Evolutionary conservation across 306 rosid genomes (phyloP).

Genomic region (Biancaea sappan): DNA sequence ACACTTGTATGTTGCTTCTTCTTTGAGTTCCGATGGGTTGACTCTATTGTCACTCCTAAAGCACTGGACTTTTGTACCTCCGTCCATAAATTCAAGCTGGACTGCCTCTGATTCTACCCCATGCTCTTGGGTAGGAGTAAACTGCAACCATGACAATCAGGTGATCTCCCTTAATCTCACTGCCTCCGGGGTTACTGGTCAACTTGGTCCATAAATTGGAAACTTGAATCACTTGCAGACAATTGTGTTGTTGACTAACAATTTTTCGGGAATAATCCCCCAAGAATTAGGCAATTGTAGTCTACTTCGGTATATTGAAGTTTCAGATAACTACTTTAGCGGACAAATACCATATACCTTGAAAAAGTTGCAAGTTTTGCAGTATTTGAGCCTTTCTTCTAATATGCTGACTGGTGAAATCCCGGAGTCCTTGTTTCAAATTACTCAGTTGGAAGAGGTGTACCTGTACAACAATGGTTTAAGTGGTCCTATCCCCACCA

Average conservation of each 20-base stretch:
- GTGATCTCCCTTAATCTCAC: conserved; percentile 54
- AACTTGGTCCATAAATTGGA: conserved; percentile 57
- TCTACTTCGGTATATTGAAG: conserved; percentile 41
- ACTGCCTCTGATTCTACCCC: conserved; percentile 62
- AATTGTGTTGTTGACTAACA: conserved; percentile 40
- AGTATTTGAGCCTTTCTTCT: conserved; percentile 17
- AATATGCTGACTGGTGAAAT: conserved; percentile 51
- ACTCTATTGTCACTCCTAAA: no score
- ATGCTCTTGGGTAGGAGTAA: conserved; percentile 71
- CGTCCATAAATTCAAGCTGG: no score
- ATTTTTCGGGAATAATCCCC: conserved; percentile 53
- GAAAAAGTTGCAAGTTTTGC: conserved; percentile 34
- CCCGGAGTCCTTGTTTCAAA: conserved; percentile 50
- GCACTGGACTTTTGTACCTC: no score
- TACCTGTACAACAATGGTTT: conserved; percentile 40
- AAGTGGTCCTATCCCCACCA: conserved; percentile 51
- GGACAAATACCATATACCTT: conserved; percentile 50
- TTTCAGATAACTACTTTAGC: conserved; percentile 41
- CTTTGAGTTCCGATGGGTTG: no score
- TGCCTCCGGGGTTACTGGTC: conserved; percentile 50
- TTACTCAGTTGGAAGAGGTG: conserved; percentile 39
- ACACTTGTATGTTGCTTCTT: no score
- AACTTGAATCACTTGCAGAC: conserved; percentile 46
- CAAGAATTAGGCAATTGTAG: conserved; percentile 48
- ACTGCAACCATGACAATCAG: conserved; percentile 42